Conservation (phyloP, 1,284 basidiomycete genomes). For the Fomitopsis schrenkii region DNA sequence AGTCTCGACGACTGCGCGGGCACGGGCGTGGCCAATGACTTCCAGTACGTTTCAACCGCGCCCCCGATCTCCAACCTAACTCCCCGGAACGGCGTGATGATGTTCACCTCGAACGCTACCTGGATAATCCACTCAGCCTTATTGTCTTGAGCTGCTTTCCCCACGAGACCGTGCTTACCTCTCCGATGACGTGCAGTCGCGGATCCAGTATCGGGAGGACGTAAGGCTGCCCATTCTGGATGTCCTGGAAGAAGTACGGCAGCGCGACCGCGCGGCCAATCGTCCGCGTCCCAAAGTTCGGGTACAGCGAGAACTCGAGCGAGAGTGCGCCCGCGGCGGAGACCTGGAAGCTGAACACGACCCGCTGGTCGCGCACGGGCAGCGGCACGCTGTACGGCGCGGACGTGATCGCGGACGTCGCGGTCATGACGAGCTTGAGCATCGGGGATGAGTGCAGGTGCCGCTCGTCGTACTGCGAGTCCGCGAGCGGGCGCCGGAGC, state of each 20-base stretch:
- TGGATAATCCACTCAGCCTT: constrained; percentile 25
- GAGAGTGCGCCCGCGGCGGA: constrained; percentile 69
- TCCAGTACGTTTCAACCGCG: constrained; percentile 96
- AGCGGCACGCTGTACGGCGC: constrained; percentile 88
- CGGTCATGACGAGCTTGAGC: constrained; percentile 92
- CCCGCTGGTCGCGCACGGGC: constrained; percentile 77
- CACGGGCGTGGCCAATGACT: constrained; percentile 66
- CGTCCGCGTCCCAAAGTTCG: constrained; percentile 97
- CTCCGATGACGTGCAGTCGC: constrained; percentile 91
- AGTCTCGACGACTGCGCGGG: constrained; percentile 21
- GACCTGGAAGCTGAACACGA: constrained; percentile 90
- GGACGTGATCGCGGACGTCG: constrained; percentile 74
- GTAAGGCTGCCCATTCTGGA: constrained; percentile 54
- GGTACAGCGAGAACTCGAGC: constrained; percentile 94
- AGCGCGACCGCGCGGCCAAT: constrained; percentile 92
- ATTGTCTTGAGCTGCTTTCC: not conserved
- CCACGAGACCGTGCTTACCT: constrained; percentile 44
- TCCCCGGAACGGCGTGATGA: constrained; percentile 89
- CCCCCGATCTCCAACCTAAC: constrained; percentile 97
- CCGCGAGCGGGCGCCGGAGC: constrained; percentile 66
- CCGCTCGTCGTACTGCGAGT: constrained; percentile 53
- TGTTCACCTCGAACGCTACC: constrained; percentile 87
- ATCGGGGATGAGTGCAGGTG: constrained; percentile 73
- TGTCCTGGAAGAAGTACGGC: constrained; percentile 67
- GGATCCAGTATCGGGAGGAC: constrained; percentile 89